These are phyloP conservation scores for Diutina scorzettiae DNA, from an alignment of 1,139 yeast species.

Conservation along the genomic window DNA sequence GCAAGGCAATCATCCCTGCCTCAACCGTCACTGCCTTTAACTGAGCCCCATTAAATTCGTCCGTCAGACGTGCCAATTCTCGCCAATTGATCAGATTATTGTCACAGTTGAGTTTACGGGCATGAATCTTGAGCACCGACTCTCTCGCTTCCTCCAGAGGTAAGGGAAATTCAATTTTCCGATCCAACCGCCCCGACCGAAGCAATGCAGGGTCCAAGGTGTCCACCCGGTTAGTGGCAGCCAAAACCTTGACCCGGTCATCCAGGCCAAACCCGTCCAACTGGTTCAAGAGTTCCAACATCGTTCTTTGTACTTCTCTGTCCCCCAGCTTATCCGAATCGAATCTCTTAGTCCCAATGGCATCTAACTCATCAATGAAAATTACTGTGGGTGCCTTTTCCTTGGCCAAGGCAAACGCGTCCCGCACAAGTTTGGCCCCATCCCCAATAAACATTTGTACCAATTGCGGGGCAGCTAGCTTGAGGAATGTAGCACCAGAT, in stretches of 20 bases:
- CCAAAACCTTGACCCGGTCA: slow-evolving; percentile 91
- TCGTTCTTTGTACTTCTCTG: slow-evolving; percentile 97
- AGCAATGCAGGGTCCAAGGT: slow-evolving; percentile 93
- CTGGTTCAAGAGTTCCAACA: slow-evolving; percentile 94
- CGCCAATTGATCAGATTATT: slow-evolving; percentile 86
- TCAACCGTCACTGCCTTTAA: slow-evolving; percentile 96
- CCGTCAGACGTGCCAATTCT: slow-evolving; percentile 94
- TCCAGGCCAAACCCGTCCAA: slow-evolving; percentile 98
- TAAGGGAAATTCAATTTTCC: slow-evolving; percentile 94
- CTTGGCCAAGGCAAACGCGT: slow-evolving; percentile 96
- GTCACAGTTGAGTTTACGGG: slow-evolving; percentile 92
- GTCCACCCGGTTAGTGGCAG: slow-evolving; percentile 97
- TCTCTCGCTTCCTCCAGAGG: slow-evolving; percentile 98
- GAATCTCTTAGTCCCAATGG: slow-evolving; percentile 96
- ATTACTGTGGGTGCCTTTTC: slow-evolving; percentile 98
- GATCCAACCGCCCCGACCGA: slow-evolving; percentile 94
- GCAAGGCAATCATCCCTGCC: slow-evolving; percentile 98
- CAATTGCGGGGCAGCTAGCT: slow-evolving; percentile 94
- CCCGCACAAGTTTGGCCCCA: slow-evolving; percentile 96
- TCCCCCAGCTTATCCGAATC: slow-evolving; percentile 97
- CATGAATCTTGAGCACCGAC: slow-evolving; percentile 89
- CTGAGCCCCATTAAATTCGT: slow-evolving; percentile 98
- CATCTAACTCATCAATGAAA: slow-evolving; percentile 95
- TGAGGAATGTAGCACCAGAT: slow-evolving; percentile 93
- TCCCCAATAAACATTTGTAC: slow-evolving; percentile 99